Conservation (phyloP, 805 yeast species). For the Sugiyamaella chiloensis region DNA sequence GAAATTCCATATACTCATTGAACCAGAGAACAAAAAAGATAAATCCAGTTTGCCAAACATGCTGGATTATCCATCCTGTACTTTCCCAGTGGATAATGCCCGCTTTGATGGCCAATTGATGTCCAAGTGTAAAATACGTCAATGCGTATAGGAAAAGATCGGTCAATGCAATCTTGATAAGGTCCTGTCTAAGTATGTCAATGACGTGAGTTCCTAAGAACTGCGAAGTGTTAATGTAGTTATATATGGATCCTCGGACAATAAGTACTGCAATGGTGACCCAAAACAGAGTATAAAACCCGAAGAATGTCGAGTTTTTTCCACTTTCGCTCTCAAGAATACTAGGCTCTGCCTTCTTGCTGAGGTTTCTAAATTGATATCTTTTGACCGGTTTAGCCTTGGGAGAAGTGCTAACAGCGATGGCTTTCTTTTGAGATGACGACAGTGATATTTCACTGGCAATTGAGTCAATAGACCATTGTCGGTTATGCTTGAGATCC, state of each 20-base stretch:
- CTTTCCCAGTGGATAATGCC: conserved; percentile 55
- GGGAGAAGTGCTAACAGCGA: conserved; percentile 2
- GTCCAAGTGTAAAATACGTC: conserved; percentile 54
- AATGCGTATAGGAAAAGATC: conserved; percentile 73
- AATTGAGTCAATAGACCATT: background rate
- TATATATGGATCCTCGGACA: conserved; percentile 49
- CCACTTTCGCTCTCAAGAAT: conserved; percentile 32
- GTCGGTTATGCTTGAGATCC: background rate
- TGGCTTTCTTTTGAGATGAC: background rate
- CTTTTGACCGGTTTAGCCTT: conserved; percentile 12
- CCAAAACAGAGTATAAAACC: conserved; percentile 66
- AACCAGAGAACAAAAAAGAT: conserved; percentile 52
- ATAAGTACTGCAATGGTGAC: conserved; percentile 25
- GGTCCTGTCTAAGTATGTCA: conserved; percentile 54
- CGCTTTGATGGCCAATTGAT: conserved; percentile 54
- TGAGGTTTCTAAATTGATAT: conserved; percentile 23
- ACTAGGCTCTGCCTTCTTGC: conserved; percentile 24
- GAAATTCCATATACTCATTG: conserved; percentile 56
- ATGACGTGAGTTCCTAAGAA: conserved; percentile 54
- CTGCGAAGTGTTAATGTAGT: conserved; percentile 46
- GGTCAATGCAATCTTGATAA: conserved; percentile 64
- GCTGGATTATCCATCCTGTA: conserved; percentile 62
- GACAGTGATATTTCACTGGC: background rate
- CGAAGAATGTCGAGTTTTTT: conserved; percentile 50
- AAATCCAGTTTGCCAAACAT: conserved; percentile 53